These are phyloP conservation scores for Suhomyces choctaworum DNA, from an alignment of 1,139 yeast species.

Conservation along the genomic window DNA sequence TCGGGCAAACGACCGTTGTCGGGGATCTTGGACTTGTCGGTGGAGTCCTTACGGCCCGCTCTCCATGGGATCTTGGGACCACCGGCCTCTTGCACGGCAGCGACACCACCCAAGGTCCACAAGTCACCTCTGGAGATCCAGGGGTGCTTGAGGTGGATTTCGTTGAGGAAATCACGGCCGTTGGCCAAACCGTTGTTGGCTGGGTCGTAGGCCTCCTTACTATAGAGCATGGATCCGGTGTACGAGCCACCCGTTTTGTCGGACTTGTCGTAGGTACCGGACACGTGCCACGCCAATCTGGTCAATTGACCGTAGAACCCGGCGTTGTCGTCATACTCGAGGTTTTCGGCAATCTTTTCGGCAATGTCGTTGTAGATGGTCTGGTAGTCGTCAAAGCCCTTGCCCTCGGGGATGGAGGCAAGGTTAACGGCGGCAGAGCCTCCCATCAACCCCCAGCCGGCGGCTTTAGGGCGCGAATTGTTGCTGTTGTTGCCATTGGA, in stretches of 20 bases:
- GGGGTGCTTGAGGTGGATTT: constrained; percentile 61
- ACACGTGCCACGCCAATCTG: constrained; percentile 75
- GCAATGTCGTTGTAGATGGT: constrained; percentile 80
- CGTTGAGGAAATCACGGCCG: constrained; percentile 64
- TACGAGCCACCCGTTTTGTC: constrained; percentile 73
- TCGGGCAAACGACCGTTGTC: constrained; percentile 81
- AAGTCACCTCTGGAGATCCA: constrained; percentile 87
- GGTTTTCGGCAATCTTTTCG: constrained; percentile 67
- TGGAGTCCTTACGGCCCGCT: constrained; percentile 68
- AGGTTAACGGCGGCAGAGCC: constrained; percentile 23
- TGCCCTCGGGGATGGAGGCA: constrained; percentile 25
- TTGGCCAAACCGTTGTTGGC: constrained; percentile 73
- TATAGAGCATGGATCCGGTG: constrained; percentile 79
- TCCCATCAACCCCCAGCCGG: constrained; percentile 17
- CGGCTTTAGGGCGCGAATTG: constrained; percentile 8
- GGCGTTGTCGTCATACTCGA: constrained; percentile 70
- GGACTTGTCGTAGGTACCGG: constrained; percentile 66
- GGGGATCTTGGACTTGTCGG: constrained; percentile 46
- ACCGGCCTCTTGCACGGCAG: constrained; percentile 79
- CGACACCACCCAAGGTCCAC: constrained; percentile 85
- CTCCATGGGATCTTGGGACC: constrained; percentile 91
- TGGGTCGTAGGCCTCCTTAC: constrained; percentile 65
- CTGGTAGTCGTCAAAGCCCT: constrained; percentile 62
- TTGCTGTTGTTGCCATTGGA: constrained; percentile 12
- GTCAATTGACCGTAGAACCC: constrained; percentile 66